phyloP scores from a whole-genome alignment of 306 rosid genomes.

The Erythrophleum fordii region DNA sequence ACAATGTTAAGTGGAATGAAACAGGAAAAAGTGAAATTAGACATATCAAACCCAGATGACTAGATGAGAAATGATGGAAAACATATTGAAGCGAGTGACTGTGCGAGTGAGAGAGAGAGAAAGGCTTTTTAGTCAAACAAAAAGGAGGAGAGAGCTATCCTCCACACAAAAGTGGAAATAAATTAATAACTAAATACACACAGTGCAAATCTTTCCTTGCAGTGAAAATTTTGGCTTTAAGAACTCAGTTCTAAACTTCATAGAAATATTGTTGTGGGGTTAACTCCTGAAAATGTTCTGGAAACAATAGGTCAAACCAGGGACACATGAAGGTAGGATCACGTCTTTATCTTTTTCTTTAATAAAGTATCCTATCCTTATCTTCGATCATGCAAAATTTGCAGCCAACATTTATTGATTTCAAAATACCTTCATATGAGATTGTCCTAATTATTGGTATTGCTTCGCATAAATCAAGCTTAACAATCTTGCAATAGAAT shows the following conservation, averaged over 20 bases:
- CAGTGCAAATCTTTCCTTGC: no score
- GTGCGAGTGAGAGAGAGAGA: background rate
- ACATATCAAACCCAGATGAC: background rate
- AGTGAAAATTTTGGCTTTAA: background rate
- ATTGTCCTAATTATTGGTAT: constrained; percentile 9
- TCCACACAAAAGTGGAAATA: background rate
- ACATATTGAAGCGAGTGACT: no score
- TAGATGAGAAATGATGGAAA: no score
- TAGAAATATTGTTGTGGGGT: background rate
- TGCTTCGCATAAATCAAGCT: constrained; percentile 39
- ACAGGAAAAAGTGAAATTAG: no score
- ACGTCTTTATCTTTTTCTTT: background rate
- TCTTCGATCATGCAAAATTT: constrained; percentile 17
- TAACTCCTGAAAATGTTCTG: background rate
- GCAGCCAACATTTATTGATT: constrained; percentile 11
- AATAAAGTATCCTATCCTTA: background rate
- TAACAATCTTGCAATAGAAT: constrained; percentile 36
- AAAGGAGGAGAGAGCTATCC: background rate
- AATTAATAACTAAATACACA: no score
- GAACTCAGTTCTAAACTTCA: background rate
- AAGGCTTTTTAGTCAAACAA: background rate
- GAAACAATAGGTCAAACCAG: background rate
- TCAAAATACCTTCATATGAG: background rate
- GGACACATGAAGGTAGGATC: background rate
- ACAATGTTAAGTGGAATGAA: background rate